phyloP scores from a whole-genome alignment of 2,329 filamentous ascomycete species.

The Orbilia oligospora region DNA sequence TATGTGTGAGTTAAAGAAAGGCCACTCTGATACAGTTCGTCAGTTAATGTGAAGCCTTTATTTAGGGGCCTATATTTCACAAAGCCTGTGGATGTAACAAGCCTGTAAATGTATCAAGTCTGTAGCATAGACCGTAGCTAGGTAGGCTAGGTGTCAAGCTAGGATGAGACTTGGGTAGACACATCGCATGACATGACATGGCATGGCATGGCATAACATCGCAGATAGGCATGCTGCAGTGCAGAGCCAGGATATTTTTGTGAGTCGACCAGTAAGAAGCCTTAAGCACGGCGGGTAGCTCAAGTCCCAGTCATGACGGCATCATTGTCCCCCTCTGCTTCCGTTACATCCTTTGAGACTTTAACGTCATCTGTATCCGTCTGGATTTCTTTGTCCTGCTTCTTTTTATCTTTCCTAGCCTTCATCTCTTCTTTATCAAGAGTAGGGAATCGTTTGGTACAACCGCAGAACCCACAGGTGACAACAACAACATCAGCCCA shows the following conservation, averaged over 20 bases:
- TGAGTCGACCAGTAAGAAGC: background rate
- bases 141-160: background rate
- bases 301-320: slow-evolving; percentile 30
- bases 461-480: slow-evolving; percentile 33
- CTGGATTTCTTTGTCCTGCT: no score
- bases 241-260: background rate
- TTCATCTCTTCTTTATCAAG: slow-evolving; percentile 21
- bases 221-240: slow-evolving; percentile 1
- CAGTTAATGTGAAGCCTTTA: background rate
- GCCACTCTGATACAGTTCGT: no score
- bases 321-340: slow-evolving; percentile 14
- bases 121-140: background rate
- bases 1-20: background rate
- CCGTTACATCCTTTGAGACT: no score
- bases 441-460: slow-evolving; percentile 36
- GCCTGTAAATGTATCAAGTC: background rate
- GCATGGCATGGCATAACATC: background rate
- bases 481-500: slow-evolving; percentile 50
- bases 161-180: background rate
- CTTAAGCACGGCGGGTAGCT: background rate
- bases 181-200: background rate
- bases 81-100: no score
- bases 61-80: no score
- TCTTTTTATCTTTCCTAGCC: background rate
- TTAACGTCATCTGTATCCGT: background rate